A percentile compares a stretch with the other conserved stretches of the same genome.
phyloP scores from a whole-genome alignment of 2,329 filamentous ascomycete species.

The Chalaropsis thielavioides region DNA sequence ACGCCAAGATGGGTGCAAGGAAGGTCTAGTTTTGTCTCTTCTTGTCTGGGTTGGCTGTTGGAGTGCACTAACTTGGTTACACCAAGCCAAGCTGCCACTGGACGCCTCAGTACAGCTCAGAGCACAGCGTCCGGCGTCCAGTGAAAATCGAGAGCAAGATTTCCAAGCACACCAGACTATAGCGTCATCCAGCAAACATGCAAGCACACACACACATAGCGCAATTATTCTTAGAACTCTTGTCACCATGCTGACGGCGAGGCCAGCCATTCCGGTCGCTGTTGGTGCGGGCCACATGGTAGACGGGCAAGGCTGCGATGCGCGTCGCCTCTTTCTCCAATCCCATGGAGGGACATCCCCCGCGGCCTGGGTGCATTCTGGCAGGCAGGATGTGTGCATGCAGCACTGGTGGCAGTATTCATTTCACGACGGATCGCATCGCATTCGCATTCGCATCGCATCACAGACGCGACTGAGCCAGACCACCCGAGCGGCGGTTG shows the following conservation, averaged over 20 bases:
- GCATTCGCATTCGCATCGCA: conserved; percentile 1
- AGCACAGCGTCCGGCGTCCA: neutral
- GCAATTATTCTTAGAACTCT: neutral
- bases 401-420: neutral
- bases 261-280: neutral
- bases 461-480: neutral
- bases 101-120: neutral
- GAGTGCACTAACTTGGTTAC: neutral
- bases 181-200: neutral
- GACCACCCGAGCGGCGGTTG: neutral
- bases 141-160: neutral
- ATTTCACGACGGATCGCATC: neutral
- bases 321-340: neutral
- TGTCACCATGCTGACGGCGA: neutral
- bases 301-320: neutral
- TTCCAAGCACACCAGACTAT: neutral
- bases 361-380: neutral
- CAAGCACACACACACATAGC: neutral
- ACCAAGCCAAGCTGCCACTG: neutral
- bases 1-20: neutral
- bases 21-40: neutral
- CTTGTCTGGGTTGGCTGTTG: neutral
- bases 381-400: neutral
- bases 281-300: neutral
- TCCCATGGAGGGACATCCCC: neutral